These are phyloP conservation scores for Scytalidium sp. DNA, from an alignment of 2,329 filamentous ascomycete species.

Conservation along the genomic window DNA sequence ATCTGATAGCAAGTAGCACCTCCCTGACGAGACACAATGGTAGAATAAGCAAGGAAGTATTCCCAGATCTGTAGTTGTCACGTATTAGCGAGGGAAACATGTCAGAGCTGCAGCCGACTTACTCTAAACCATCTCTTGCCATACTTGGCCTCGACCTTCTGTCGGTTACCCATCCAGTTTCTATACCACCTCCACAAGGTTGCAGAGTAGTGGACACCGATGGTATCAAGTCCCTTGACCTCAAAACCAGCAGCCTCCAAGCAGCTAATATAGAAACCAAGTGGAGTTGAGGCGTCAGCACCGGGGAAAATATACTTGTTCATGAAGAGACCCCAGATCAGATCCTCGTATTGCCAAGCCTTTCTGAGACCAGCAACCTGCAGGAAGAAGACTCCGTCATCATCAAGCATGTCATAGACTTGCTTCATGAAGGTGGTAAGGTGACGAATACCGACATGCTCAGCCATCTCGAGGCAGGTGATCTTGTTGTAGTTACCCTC, in stretches of 20 bases:
- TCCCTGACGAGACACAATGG: conserved; percentile 73
- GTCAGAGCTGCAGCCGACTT: conserved; percentile 37
- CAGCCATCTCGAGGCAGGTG: conserved; percentile 96
- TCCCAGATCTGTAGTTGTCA: conserved; percentile 68
- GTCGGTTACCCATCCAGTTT: conserved; percentile 93
- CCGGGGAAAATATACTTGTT: conserved; percentile 99
- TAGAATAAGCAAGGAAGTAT: conserved; percentile 75
- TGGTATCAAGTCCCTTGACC: conserved; percentile 86
- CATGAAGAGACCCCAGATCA: conserved; percentile 98
- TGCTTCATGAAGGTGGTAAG: conserved; percentile 78
- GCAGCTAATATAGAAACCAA: conserved; percentile 81
- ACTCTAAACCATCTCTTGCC: conserved; percentile 93
- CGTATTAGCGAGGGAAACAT: conserved; percentile 10
- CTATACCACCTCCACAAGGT: conserved; percentile 98
- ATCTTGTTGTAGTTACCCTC: conserved; percentile 87
- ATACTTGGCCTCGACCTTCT: conserved; percentile 93
- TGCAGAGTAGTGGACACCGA: conserved; percentile 95
- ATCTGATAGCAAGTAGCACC: conserved; percentile 77
- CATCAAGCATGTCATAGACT: conserved; percentile 92
- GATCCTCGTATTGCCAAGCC: conserved; percentile 95
- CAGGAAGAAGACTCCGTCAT: conserved; percentile 93
- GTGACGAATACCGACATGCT: conserved; percentile 95
- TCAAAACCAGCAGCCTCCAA: conserved; percentile 88
- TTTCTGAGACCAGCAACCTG: conserved; percentile 94
- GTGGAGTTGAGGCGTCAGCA: conserved; percentile 89